Evolutionary conservation across 164 flowering plant genomes (phyloP).

Genomic region (Umbilicus rupestris): DNA sequence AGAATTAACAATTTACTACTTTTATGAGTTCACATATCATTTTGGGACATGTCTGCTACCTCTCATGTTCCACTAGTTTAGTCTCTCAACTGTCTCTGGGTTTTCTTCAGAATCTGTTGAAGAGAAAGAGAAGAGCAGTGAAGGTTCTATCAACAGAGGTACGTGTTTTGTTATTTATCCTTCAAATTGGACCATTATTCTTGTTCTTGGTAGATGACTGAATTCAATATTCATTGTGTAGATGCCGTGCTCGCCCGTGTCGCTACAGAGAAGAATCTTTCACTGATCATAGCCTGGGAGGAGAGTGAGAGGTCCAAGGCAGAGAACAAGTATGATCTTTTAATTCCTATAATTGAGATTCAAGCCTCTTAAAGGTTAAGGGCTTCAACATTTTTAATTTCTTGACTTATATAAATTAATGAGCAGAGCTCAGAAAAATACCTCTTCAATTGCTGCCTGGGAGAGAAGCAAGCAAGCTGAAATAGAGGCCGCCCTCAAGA

Average conservation of each 20-base stretch:
- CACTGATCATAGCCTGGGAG: slow-evolving; percentile 31
- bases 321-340: slow-evolving; percentile 22
- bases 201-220: not conserved
- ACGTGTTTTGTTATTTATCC: not conserved
- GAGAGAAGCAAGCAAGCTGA: slow-evolving; percentile 50
- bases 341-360: too few relatives aligned
- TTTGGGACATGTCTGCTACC: too few relatives aligned
- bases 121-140: slow-evolving; percentile 3
- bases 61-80: not conserved
- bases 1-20: too few relatives aligned
- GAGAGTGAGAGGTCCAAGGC: slow-evolving; percentile 27
- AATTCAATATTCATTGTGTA: slow-evolving; percentile 4
- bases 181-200: too few relatives aligned
- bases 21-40: too few relatives aligned
- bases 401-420: not conserved
- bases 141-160: slow-evolving; percentile 10
- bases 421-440: slow-evolving; percentile 44
- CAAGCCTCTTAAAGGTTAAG: too few relatives aligned
- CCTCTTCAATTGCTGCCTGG: slow-evolving; percentile 35
- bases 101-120: not conserved
- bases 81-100: not conserved
- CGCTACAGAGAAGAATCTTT: slow-evolving; percentile 18
- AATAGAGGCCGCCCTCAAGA: slow-evolving; percentile 39
- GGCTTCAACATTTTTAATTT: too few relatives aligned
- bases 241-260: slow-evolving; percentile 19